These are phyloP conservation scores for Harringtonia lauricola DNA, from an alignment of 2,329 filamentous ascomycete genomes.

Conservation along the genomic window DNA sequence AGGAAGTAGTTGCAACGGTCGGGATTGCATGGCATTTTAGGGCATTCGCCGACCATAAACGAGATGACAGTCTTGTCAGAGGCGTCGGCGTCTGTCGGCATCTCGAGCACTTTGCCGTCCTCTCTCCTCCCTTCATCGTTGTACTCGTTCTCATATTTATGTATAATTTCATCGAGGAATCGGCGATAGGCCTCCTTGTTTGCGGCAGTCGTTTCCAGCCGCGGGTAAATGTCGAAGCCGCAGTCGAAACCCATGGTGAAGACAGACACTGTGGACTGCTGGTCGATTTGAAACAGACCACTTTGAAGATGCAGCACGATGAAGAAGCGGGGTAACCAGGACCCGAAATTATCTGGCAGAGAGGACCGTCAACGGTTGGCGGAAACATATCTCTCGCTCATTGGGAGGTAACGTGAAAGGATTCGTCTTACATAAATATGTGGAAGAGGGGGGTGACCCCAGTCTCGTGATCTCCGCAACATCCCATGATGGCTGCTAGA, in stretches of 20 bases:
- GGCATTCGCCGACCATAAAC: neutral
- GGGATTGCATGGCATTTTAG: neutral
- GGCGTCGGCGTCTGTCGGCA: neutral
- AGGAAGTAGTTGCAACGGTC: neutral
- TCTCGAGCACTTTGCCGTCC: neutral
- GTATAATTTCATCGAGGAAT: neutral
- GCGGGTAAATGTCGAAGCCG: neutral
- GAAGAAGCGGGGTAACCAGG: too few relatives aligned
- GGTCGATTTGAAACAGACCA: too few relatives aligned
- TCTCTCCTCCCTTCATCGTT: neutral
- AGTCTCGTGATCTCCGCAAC: too few relatives aligned
- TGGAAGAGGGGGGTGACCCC: too few relatives aligned
- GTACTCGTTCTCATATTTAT: neutral
- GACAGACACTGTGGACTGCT: too few relatives aligned
- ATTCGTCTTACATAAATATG: too few relatives aligned
- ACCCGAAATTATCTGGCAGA: too few relatives aligned
- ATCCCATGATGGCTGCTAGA: too few relatives aligned
- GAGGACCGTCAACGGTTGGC: too few relatives aligned
- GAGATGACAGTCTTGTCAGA: neutral
- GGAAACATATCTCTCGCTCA: too few relatives aligned
- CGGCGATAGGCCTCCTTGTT: neutral
- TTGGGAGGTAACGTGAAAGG: too few relatives aligned
- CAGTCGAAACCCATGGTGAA: slow-evolving; percentile 15
- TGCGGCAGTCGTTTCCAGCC: neutral
- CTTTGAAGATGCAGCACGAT: too few relatives aligned